phyloP scores from a whole-genome alignment of 1,284 basidiomycete genomes.

The Gomphus bonarii region DNA sequence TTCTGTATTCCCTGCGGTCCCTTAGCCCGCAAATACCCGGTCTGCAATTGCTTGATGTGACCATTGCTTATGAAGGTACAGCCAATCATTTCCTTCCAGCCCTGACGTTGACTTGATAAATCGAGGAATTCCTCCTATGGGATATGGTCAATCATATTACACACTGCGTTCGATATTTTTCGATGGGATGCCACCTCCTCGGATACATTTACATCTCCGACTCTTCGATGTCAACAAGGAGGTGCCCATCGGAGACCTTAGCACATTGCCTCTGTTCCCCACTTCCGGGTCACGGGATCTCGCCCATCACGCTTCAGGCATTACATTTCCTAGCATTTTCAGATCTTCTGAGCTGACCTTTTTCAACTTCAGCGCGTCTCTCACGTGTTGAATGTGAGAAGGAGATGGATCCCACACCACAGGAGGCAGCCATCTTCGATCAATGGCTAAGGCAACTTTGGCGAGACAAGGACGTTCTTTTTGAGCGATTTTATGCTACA shows the following conservation, averaged over 20 bases:
- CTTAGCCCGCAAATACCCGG: slow-evolving; percentile 69
- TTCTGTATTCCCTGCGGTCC: slow-evolving; percentile 78
- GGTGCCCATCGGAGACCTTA: slow-evolving; percentile 52
- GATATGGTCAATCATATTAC: slow-evolving; percentile 78
- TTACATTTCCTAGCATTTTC: not conserved
- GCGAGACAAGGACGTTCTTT: slow-evolving; percentile 73
- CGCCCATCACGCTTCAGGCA: not conserved
- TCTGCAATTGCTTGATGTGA: slow-evolving; percentile 80
- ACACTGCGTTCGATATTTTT: slow-evolving; percentile 86
- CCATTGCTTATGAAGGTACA: slow-evolving; percentile 81
- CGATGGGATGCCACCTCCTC: slow-evolving; percentile 73
- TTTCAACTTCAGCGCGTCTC: not conserved
- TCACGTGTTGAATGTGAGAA: not conserved
- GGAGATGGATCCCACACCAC: slow-evolving; percentile 17
- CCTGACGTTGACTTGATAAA: not conserved
- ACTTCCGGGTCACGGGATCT: not conserved
- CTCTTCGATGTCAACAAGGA: slow-evolving; percentile 56
- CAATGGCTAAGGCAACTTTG: slow-evolving; percentile 76
- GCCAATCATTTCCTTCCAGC: not conserved
- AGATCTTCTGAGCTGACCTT: not conserved
- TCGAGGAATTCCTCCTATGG: slow-evolving; percentile 54
- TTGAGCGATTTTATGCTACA: slow-evolving; percentile 46
- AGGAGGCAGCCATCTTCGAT: slow-evolving; percentile 69
- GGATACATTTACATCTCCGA: slow-evolving; percentile 79
- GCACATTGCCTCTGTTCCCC: not conserved